Evolutionary conservation across 75 land plant species (phyloP), one percentile per base, ranked within the genome.

Genomic region (Sequoiadendron giganteum): DNA sequence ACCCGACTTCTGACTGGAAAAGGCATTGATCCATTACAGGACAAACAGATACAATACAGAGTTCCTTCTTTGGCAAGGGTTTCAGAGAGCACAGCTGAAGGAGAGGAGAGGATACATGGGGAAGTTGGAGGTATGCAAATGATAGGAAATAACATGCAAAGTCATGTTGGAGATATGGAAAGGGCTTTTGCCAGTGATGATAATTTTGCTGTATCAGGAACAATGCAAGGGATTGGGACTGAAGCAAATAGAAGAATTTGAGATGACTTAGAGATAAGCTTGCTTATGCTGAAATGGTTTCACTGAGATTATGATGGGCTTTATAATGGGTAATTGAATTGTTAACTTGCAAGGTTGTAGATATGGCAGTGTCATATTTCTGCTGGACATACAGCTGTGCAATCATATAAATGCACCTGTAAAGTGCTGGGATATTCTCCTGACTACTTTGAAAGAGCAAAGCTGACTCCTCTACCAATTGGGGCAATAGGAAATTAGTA

Each of bases 101-200:
- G 55, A 84, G 52, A 84, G 38, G 56, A 84, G 14, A 47, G 34
- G 48, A 49, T 84, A 6, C 56, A 84, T 52, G 85, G 54, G 28
- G 54, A 83, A 45, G 54, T 49, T 84, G 58, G 56, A 84, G 38
- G 36, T 84, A 38, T 84, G 30, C 34, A 28, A 32, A 32, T 52
- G 38, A 48, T 14, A n/a, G 34, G 56, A 84, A 52, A 84, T 49
- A 48, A 48, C 38, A 30, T 45, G 56, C 56, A 47, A 49, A 15
- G 56, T 52, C 34, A 52, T n/a, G 56, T 3, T n/a, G 38, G 48
- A 32, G 85, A 84, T 34, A 49, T 48, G 45, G 85, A 84, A 32
- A 48, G 56, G 85, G 56, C 36, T 84, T 47, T 84, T 40, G 47
- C 45, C 28, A 79, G 82, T 79, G 82, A 79, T 79, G 82, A 79